A percentile compares a stretch with the other conserved stretches of the same genome.
Conservation (phyloP, 805 yeast genomes). For the Cephaloascus albidus region DNA sequence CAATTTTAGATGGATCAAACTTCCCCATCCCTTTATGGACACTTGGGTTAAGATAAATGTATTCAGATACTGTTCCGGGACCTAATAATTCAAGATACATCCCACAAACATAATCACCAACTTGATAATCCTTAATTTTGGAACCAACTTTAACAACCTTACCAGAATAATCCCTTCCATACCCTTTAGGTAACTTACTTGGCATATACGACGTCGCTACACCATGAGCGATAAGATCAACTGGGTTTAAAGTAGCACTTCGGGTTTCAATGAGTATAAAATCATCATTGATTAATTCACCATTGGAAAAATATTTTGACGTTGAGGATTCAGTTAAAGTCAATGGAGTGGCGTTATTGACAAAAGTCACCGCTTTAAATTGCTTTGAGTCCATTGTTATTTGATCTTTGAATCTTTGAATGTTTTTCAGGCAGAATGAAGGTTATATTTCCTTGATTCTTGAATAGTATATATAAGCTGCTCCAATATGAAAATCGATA, state of each 20-base stretch:
- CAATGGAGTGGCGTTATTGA: too few relatives aligned
- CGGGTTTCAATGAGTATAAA: constrained; percentile 7
- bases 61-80: constrained; percentile 38
- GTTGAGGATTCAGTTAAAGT: too few relatives aligned
- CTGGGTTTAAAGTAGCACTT: constrained; percentile 11
- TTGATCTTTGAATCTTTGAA: too few relatives aligned
- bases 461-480: too few relatives aligned
- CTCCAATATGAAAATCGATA: too few relatives aligned
- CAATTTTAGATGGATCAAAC: constrained; percentile 36
- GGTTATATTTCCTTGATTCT: too few relatives aligned
- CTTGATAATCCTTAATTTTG: constrained; percentile 9
- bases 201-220: constrained; percentile 3
- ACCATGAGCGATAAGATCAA: constrained; percentile 7
- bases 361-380: too few relatives aligned
- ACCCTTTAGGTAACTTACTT: constrained; percentile 6
- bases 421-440: too few relatives aligned
- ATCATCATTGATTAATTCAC: too few relatives aligned
- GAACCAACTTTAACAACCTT: constrained; percentile 10
- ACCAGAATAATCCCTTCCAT: constrained; percentile 15
- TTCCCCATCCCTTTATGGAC: constrained; percentile 21
- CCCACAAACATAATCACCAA: constrained; percentile 22
- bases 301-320: too few relatives aligned
- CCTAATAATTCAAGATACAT: constrained; percentile 8
- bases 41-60: constrained; percentile 27
- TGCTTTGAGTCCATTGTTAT: too few relatives aligned